Evolutionary conservation across 371 early-diverging fungal species (phyloP).

Genomic region (Choanephora cucurbitarum): DNA sequence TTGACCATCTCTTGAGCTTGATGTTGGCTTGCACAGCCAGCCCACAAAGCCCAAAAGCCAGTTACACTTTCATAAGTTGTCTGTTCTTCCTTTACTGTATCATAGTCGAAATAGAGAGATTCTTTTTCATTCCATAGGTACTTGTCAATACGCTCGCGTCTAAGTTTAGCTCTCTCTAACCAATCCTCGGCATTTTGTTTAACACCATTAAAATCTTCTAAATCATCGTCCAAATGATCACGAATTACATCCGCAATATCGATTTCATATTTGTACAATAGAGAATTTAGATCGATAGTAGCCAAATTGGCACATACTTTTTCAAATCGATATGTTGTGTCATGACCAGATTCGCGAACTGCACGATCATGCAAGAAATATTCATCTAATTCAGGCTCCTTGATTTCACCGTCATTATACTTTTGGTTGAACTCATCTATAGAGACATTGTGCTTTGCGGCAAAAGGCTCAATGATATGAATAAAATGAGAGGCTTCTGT

Average conservation of each 20-base stretch:
- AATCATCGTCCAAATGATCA: slow-evolving; percentile 54
- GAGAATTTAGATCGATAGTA: slow-evolving; percentile 84
- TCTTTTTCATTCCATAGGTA: slow-evolving; percentile 60
- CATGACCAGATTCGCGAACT: slow-evolving; percentile 93
- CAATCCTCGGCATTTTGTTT: slow-evolving; percentile 39
- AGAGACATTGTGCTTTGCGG: slow-evolving; percentile 61
- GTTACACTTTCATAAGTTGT: slow-evolving; percentile 69
- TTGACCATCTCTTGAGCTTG: slow-evolving; percentile 58
- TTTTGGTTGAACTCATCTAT: slow-evolving; percentile 63
- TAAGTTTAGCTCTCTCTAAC: slow-evolving; percentile 43
- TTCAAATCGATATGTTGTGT: slow-evolving; percentile 91
- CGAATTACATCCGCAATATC: slow-evolving; percentile 76
- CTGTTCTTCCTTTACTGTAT: slow-evolving; percentile 44
- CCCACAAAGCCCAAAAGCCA: slow-evolving; percentile 69
- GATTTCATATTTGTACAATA: slow-evolving; percentile 89
- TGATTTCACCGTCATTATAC: slow-evolving; percentile 62
- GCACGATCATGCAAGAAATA: slow-evolving; percentile 95
- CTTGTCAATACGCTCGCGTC: slow-evolving; percentile 54
- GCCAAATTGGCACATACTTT: slow-evolving; percentile 82
- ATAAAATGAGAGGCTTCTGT: slow-evolving; percentile 92
- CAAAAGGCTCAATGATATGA: slow-evolving; percentile 79
- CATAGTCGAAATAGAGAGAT: slow-evolving; percentile 57
- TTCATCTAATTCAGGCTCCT: slow-evolving; percentile 79
- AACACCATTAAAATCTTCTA: slow-evolving; percentile 36
- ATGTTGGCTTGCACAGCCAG: slow-evolving; percentile 55